Evolutionary conservation across 116 monocot species (phyloP).

Genomic region (Thalassia testudinum): DNA sequence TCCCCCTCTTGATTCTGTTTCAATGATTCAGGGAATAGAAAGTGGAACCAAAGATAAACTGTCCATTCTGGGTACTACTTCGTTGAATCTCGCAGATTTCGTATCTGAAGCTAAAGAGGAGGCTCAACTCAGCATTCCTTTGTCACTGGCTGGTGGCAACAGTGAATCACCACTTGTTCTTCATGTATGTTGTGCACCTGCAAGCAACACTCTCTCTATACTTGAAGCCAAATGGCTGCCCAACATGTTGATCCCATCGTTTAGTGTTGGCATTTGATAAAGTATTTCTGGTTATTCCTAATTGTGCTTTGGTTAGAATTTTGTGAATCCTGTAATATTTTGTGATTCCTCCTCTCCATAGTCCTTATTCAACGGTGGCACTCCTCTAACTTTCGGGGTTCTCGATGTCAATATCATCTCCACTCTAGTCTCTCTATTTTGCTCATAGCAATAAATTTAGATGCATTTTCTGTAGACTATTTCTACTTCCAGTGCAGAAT

Average conservation of each 20-base stretch:
- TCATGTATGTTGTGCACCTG: not conserved
- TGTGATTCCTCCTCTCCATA: not conserved
- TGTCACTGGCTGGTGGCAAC: not conserved
- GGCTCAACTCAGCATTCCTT: not conserved
- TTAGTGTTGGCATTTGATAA: too few relatives aligned
- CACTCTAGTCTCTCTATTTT: too few relatives aligned
- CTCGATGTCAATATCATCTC: conserved; percentile 15
- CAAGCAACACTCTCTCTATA: not conserved
- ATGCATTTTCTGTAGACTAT: too few relatives aligned
- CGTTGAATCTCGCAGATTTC: conserved; percentile 5
- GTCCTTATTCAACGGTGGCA: not conserved
- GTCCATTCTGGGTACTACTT: not conserved
- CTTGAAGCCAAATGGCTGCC: too few relatives aligned
- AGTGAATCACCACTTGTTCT: not conserved
- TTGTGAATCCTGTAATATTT: too few relatives aligned
- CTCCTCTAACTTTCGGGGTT: conserved; percentile 26
- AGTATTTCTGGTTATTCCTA: too few relatives aligned
- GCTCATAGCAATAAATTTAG: too few relatives aligned
- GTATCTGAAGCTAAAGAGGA: not conserved
- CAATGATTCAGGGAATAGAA: not conserved
- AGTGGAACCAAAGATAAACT: not conserved
- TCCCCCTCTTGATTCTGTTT: not conserved
- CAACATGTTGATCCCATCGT: too few relatives aligned
- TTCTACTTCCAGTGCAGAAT: too few relatives aligned
- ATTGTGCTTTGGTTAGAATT: too few relatives aligned